These are phyloP conservation scores for Zygosaccharomyces gambellarensis DNA, from an alignment of 805 yeast species.

Conservation along the genomic window DNA sequence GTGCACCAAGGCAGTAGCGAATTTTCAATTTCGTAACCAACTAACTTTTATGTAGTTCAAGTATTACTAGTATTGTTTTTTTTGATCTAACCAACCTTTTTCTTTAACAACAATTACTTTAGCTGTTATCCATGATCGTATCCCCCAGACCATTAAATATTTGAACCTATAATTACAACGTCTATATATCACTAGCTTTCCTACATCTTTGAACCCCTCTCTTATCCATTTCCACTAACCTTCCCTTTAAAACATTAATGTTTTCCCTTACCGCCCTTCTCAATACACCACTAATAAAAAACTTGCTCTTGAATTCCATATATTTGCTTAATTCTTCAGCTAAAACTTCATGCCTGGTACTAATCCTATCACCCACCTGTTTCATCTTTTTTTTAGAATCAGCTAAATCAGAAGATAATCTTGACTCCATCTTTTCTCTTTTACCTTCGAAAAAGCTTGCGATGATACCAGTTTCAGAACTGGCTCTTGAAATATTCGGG, in stretches of 20 bases:
- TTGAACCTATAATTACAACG: neutral
- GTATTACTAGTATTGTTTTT: neutral
- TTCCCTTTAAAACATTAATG: slow-evolving; percentile 14
- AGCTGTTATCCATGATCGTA: neutral
- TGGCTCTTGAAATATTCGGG: slow-evolving; percentile 22
- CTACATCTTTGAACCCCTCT: neutral
- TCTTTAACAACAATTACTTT: neutral
- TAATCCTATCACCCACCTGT: slow-evolving; percentile 44
- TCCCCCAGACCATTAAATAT: neutral
- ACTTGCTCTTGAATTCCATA: slow-evolving; percentile 45
- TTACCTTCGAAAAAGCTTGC: slow-evolving; percentile 48
- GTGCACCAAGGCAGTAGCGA: slow-evolving; percentile 1
- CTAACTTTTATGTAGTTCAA: neutral
- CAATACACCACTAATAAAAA: slow-evolving; percentile 26
- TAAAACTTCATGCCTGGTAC: slow-evolving; percentile 51
- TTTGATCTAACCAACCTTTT: neutral
- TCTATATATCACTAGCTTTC: neutral
- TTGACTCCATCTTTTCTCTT: slow-evolving; percentile 43
- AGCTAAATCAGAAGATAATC: slow-evolving; percentile 38
- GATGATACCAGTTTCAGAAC: slow-evolving; percentile 21
- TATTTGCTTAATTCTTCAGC: slow-evolving; percentile 62
- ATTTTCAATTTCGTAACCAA: neutral
- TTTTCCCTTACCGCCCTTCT: slow-evolving; percentile 11
- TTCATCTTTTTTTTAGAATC: slow-evolving; percentile 42
- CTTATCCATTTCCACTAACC: slow-evolving; percentile 6